Percentiles rank a stretch among this genome's conserved stretches.
Conservation (phyloP, 2,329 filamentous ascomycete genomes). For the Fusarium mundagurra region DNA sequence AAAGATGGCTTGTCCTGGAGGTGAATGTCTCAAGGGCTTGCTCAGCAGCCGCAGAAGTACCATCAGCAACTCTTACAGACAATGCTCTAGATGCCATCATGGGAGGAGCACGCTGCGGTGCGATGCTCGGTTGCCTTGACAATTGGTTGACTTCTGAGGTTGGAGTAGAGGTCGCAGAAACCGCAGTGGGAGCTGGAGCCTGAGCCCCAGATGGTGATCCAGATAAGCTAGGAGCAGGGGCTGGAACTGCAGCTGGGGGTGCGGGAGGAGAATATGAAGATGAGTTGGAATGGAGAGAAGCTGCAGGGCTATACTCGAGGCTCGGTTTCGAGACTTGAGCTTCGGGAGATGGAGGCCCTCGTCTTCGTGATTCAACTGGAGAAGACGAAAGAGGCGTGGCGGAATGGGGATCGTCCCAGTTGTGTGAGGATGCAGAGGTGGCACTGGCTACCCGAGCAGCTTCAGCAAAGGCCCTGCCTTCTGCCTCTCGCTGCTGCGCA, state of each 20-base stretch:
- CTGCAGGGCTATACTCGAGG: slow-evolving; percentile 56
- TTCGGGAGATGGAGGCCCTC: slow-evolving; percentile 44
- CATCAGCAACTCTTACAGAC: slow-evolving; percentile 55
- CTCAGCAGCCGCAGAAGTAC: slow-evolving; percentile 60
- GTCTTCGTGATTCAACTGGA: slow-evolving; percentile 37
- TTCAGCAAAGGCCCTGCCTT: slow-evolving; percentile 67
- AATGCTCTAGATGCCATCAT: slow-evolving; percentile 45
- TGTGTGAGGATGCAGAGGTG: slow-evolving; percentile 46
- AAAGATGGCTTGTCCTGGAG: slow-evolving; percentile 75
- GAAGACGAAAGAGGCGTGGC: slow-evolving; percentile 40
- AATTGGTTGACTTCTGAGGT: slow-evolving; percentile 32
- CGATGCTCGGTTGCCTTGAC: slow-evolving; percentile 36
- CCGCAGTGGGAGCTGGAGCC: neutral
- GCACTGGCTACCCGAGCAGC: slow-evolving; percentile 52
- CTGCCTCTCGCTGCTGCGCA: slow-evolving; percentile 69
- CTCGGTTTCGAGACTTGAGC: slow-evolving; percentile 35
- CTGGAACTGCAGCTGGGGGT: slow-evolving; percentile 16
- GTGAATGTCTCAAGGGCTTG: slow-evolving; percentile 77
- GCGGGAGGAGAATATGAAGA: slow-evolving; percentile 44
- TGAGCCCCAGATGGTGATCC: neutral
- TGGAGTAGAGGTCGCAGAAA: slow-evolving; percentile 6
- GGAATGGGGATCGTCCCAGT: slow-evolving; percentile 48
- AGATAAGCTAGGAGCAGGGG: slow-evolving; percentile 1
- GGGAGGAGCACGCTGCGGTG: slow-evolving; percentile 42
- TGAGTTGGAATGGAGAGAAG: slow-evolving; percentile 48